Evolutionary conservation across 768 basidiomycete species (phyloP).

Genomic region (Termitomyces heimii): DNA sequence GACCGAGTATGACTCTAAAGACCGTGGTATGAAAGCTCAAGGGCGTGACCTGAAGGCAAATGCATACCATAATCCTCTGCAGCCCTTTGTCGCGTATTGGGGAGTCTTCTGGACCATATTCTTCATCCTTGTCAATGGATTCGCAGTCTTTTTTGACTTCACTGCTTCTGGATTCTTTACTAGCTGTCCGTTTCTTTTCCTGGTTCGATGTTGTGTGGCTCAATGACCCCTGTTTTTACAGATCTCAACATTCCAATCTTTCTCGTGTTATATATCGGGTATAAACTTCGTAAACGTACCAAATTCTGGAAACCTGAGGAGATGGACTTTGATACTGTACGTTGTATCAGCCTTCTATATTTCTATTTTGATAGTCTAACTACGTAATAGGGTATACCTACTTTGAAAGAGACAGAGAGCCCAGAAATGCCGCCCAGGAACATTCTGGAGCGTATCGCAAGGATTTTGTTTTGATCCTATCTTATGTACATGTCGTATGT

Average conservation of each 20-base stretch:
- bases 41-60: constrained; percentile 58
- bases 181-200: constrained; percentile 25
- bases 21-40: constrained; percentile 57
- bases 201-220: neutral
- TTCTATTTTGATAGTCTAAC: no score
- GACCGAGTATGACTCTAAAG: constrained; percentile 22
- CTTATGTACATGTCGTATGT: neutral
- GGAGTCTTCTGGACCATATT: constrained; percentile 59
- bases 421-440: no score
- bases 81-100: constrained; percentile 69
- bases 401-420: no score
- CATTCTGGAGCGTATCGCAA: no score
- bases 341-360: no score
- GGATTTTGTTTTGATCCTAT: no score
- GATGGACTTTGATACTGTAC: constrained; percentile 76
- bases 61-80: constrained; percentile 53
- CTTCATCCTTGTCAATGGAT: no score
- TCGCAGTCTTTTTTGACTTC: no score
- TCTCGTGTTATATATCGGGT: constrained; percentile 34
- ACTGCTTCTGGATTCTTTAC: constrained; percentile 47
- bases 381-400: no score
- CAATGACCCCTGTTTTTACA: constrained; percentile 6
- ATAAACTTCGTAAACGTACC: constrained; percentile 35
- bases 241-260: constrained; percentile 47
- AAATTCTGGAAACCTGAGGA: constrained; percentile 49